Conservation (phyloP, 2,329 filamentous ascomycete genomes). For the Lachnellula occidentalis region DNA sequence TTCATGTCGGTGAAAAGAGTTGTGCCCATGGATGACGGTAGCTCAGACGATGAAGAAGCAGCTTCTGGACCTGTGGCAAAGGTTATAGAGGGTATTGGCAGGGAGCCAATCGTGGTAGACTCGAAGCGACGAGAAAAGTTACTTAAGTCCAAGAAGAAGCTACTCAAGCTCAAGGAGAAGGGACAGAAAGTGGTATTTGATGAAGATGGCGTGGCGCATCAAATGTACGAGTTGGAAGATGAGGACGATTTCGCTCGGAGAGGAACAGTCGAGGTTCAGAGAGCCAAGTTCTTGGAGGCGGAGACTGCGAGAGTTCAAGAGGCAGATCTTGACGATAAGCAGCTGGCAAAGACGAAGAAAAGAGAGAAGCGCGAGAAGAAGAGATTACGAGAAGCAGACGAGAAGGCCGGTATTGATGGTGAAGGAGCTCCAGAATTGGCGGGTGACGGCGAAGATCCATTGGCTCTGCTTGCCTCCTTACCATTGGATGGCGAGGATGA, state of each 20-base stretch:
- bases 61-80: constrained; percentile 42
- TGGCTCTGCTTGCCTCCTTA: constrained; percentile 53
- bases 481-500: constrained; percentile 50
- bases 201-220: constrained; percentile 80
- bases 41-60: constrained; percentile 39
- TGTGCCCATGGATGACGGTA: constrained; percentile 61
- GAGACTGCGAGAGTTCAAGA: constrained; percentile 66
- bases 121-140: constrained; percentile 94
- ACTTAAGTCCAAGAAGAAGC: constrained; percentile 90
- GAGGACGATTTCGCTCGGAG: constrained; percentile 73
- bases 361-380: constrained; percentile 69
- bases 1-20: constrained; percentile 88
- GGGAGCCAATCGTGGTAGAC: constrained; percentile 75
- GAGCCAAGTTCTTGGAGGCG: constrained; percentile 69
- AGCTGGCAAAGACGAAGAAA: constrained; percentile 69
- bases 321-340: constrained; percentile 80
- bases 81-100: constrained; percentile 61
- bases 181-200: constrained; percentile 85
- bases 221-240: constrained; percentile 81
- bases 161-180: constrained; percentile 83
- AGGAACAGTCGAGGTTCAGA: constrained; percentile 71
- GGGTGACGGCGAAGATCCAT: constrained; percentile 43
- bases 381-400: constrained; percentile 59
- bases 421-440: constrained; percentile 24
- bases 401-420: constrained; percentile 37